Evolutionary conservation across 78 protist genomes (phyloP), one percentile per base, ranked within the genome.

Genomic region (Thecamonas trahens): DNA sequence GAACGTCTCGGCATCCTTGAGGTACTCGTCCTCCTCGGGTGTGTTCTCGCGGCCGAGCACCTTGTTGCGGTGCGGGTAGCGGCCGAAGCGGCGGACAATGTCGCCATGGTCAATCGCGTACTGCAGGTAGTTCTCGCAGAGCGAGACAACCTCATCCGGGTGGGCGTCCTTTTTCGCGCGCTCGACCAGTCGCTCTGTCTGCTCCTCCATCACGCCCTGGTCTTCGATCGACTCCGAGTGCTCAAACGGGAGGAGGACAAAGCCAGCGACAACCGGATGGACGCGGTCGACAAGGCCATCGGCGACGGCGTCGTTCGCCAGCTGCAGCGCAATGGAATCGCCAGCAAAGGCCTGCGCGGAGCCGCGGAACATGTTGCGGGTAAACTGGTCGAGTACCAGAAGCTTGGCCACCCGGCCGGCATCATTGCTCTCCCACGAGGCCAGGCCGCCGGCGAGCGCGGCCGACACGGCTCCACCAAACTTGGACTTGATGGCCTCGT

Each of bases 21-120:
- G 49, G 62, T 58, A 70, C 62, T 70, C 74, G 20, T 28, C 6
- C 32, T 70, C 74, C 39, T 59, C 74, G 17, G 69, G 45, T 18
- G 74, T 70, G 29, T 15, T 14, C 8, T 39, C 74, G 38, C 74
- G 61, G 7, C 61, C 74, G n/a, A 70, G 39, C 28, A 45, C 35
- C 13, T 70, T 8, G 64, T 70, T 70, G 20, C 74, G 61, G 11
- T 70, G 65, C 9, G 74, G 74, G 64, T 58, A 70, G 26, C 74
- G 5, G 13, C 74, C 64, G 8, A 70, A 70, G 22, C 59, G 20
- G 18, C 9, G 24, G 22, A 70, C 39, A 70, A 70, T 70, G 18
- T 70, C 11, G 42, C 34, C 35, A 24, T 70, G 74, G 8, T 55
- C 40, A 5, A 44, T 8, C 60, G 6, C 66, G 40, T 50, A 67